Percentiles rank a stretch among this genome's conserved stretches.
phyloP scores from a whole-genome alignment of 176 grass and related monocot genomes.

The Phoenix dactylifera region DNA sequence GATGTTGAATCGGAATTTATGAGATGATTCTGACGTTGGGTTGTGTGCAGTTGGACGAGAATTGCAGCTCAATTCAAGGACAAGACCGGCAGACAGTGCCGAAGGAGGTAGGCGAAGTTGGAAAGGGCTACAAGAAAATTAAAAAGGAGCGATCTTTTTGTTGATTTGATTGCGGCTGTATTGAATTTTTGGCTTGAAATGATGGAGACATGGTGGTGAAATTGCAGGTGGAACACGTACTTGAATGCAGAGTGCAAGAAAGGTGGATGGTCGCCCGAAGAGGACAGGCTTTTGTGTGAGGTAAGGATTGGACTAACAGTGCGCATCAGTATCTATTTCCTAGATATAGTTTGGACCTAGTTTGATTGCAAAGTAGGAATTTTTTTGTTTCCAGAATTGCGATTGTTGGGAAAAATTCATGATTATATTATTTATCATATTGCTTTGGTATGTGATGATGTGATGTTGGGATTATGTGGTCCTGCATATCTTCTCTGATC shows the following conservation, averaged over 20 bases:
- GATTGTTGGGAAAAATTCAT: conserved; percentile 5
- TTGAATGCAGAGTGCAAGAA: conserved; percentile 98
- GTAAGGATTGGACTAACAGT: conserved; percentile 37
- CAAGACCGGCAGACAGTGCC: conserved; percentile 89
- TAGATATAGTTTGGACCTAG: no score
- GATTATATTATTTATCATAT: not conserved
- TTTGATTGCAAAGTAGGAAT: no score
- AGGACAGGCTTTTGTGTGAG: conserved; percentile 87
- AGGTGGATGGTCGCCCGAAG: conserved; percentile 92
- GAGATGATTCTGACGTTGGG: not conserved
- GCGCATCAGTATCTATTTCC: not conserved
- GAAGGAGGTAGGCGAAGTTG: conserved; percentile 51
- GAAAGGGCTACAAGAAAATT: not conserved
- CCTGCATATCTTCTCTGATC: no score
- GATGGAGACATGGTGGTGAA: not conserved
- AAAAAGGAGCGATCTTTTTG: not conserved
- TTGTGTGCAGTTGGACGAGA: conserved; percentile 55
- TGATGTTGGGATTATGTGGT: not conserved
- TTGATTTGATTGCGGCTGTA: not conserved
- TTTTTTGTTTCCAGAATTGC: no score
- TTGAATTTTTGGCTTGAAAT: not conserved
- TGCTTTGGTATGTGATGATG: not conserved
- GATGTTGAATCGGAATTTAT: no score
- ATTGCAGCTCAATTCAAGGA: conserved; percentile 87
- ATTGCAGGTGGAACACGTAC: conserved; percentile 84